phyloP scores from a whole-genome alignment of 208 protist genomes.

The Trichomonas gallinae region DNA sequence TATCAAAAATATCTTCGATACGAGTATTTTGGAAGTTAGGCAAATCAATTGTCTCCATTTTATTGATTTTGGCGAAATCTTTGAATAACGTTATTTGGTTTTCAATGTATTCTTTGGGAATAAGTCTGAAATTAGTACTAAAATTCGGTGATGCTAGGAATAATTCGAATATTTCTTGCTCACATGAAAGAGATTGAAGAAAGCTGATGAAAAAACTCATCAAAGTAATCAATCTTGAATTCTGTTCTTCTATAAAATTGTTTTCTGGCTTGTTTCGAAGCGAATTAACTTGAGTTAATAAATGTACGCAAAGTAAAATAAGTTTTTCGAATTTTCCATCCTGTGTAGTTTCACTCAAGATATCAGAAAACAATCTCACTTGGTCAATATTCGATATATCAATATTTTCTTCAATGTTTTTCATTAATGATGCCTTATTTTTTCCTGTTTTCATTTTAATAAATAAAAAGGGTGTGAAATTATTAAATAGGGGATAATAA shows the following conservation, averaged over 20 bases:
- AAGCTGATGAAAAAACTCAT: not conserved
- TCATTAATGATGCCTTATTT: too few relatives aligned
- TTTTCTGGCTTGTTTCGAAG: not conserved
- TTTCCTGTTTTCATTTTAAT: too few relatives aligned
- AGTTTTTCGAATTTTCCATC: not conserved
- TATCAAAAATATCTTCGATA: not conserved
- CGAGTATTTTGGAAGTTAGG: not conserved
- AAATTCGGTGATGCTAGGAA: not conserved
- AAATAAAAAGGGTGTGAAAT: too few relatives aligned
- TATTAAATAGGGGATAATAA: too few relatives aligned
- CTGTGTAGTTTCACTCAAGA: not conserved
- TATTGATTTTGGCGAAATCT: not conserved
- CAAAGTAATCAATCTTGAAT: not conserved
- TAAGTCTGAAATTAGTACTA: not conserved
- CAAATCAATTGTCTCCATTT: not conserved
- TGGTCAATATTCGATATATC: not conserved
- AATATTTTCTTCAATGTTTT: not conserved
- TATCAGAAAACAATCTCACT: not conserved
- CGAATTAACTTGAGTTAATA: not conserved
- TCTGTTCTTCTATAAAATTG: not conserved
- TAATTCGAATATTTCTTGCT: not conserved
- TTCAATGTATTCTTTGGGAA: not conserved
- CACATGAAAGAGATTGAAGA: not conserved
- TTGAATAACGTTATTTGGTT: not conserved
- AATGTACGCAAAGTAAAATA: not conserved